Percentiles rank a stretch among this genome's conserved stretches.
phyloP scores from a whole-genome alignment of 257 asterid genomes.

The Marsdenia floribunda region DNA sequence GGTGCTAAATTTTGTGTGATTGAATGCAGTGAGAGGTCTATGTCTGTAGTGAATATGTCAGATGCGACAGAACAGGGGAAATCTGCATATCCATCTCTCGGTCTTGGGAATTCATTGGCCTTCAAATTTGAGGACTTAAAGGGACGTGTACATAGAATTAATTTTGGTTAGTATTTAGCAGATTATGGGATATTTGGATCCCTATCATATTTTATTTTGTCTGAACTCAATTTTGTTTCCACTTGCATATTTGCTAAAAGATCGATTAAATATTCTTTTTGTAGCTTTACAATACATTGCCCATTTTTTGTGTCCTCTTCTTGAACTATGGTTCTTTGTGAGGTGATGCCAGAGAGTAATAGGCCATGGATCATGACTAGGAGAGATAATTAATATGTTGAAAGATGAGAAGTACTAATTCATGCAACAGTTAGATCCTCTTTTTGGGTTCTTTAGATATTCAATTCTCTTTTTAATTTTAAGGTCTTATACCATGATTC shows the following conservation, averaged over 20 bases:
- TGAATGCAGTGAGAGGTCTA: slow-evolving; percentile 70
- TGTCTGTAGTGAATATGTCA: slow-evolving; percentile 54
- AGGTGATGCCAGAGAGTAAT: neutral
- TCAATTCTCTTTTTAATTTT: neutral
- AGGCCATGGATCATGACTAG: neutral
- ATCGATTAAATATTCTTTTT: neutral
- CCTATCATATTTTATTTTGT: neutral
- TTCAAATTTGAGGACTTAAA: slow-evolving; percentile 75
- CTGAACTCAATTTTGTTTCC: slow-evolving; percentile 1
- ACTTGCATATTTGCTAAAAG: neutral
- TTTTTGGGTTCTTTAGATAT: neutral
- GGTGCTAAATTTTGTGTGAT: neutral
- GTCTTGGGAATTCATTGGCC: slow-evolving; percentile 70
- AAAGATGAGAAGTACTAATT: neutral
- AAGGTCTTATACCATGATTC: neutral
- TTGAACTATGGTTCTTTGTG: neutral
- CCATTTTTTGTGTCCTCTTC: neutral
- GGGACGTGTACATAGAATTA: slow-evolving; percentile 76
- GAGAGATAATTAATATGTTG: neutral
- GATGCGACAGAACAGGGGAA: slow-evolving; percentile 57
- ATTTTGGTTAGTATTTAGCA: slow-evolving; percentile 53
- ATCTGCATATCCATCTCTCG: slow-evolving; percentile 64
- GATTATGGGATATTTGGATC: neutral
- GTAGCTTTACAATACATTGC: neutral
- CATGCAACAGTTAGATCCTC: neutral